A percentile compares a stretch with the other conserved stretches of the same genome.
phyloP scores from a whole-genome alignment of 148 eudicot species.

The Amaranthus palmeri region DNA sequence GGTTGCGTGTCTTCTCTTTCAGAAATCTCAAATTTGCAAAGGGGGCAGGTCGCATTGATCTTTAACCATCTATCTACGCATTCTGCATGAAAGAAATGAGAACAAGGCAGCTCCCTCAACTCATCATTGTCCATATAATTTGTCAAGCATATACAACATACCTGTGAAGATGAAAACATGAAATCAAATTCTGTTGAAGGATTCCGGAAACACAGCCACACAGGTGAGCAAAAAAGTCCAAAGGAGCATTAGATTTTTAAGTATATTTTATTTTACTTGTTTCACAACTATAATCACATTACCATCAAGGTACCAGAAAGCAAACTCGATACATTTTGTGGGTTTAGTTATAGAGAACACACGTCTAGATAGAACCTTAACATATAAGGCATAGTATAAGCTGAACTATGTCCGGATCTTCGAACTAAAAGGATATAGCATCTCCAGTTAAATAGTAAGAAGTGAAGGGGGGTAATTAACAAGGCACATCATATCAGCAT shows the following conservation, averaged over 20 bases:
- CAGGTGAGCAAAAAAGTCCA: too few species aligned
- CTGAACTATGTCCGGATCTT: background rate
- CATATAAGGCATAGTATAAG: background rate
- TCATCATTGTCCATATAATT: constrained; percentile 54
- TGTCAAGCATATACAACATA: constrained; percentile 71
- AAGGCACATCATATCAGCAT: background rate
- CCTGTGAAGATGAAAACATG: constrained; percentile 31
- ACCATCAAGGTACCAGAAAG: background rate
- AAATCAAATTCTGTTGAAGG: background rate
- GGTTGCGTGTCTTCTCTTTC: constrained; percentile 30
- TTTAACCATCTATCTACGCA: constrained; percentile 80
- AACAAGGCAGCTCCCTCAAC: constrained; percentile 72
- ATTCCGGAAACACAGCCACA: background rate
- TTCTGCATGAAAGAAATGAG: constrained; percentile 69
- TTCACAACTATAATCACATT: background rate
- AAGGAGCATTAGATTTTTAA: too few species aligned
- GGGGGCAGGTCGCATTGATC: constrained; percentile 76
- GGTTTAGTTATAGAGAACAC: background rate
- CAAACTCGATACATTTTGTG: background rate
- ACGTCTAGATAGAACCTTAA: background rate
- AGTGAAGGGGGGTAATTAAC: background rate
- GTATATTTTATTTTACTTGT: background rate
- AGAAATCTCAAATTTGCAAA: constrained; percentile 57
- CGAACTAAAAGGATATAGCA: background rate
- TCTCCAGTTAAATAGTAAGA: background rate